Evolutionary conservation across 805 yeast species (phyloP).

Genomic region (Starmerella gropengiesseri): DNA sequence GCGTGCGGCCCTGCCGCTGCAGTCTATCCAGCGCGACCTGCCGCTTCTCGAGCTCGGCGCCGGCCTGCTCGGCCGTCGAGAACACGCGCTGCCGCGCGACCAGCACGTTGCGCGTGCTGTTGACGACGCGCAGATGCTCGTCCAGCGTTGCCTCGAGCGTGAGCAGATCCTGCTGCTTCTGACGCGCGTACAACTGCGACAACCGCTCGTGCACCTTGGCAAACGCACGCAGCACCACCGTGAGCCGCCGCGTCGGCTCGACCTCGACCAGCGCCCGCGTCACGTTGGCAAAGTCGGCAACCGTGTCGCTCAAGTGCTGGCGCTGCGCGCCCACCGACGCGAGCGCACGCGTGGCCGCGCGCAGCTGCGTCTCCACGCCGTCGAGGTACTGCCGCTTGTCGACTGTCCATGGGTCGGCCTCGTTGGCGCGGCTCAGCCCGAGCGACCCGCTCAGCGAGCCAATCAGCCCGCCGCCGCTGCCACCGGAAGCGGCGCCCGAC

Average conservation of each 20-base stretch:
- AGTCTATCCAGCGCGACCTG: constrained; percentile 39
- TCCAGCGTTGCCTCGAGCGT: constrained; percentile 80
- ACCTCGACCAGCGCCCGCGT: constrained; percentile 55
- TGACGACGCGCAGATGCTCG: constrained; percentile 69
- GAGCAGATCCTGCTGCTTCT: constrained; percentile 72
- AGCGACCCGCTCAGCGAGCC: constrained; percentile 19
- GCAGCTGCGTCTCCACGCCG: constrained; percentile 60
- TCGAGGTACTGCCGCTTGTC: constrained; percentile 61
- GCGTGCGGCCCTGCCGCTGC: constrained; percentile 39
- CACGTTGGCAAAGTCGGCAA: constrained; percentile 53
- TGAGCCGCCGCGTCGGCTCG: constrained; percentile 59
- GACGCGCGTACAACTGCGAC: constrained; percentile 63
- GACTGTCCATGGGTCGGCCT: constrained; percentile 67
- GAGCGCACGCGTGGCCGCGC: constrained; percentile 55
- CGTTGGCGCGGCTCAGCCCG: constrained; percentile 36
- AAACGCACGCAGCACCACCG: constrained; percentile 56
- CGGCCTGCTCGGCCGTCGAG: constrained; percentile 36
- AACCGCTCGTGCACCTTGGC: constrained; percentile 61
- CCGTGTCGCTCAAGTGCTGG: constrained; percentile 54
- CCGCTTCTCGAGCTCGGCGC: constrained; percentile 40
- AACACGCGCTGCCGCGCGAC: constrained; percentile 57
- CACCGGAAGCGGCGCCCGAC: background rate
- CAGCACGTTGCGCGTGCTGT: constrained; percentile 62
- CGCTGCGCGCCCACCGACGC: constrained; percentile 68
- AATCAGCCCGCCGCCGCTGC: constrained; percentile 14